Conservation (phyloP, 176 grass and related monocot species). For the Otatea glauca region DNA sequence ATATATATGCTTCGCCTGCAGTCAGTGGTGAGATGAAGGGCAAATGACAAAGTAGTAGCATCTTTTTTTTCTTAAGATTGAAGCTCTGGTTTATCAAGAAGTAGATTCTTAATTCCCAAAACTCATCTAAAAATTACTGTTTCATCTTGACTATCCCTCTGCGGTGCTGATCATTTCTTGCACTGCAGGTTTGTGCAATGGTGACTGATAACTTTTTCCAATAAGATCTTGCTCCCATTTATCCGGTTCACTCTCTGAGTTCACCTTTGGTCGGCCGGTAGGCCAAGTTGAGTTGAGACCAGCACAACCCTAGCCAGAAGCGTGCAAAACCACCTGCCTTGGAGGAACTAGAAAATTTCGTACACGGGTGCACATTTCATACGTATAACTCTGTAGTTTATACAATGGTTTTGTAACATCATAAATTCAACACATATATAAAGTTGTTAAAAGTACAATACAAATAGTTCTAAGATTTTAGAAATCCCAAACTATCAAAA, state of each 20-base stretch:
- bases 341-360: too few relatives aligned
- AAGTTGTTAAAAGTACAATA: too few relatives aligned
- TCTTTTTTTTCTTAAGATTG: background rate
- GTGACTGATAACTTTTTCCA: background rate
- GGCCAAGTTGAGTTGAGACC: slow-evolving; percentile 28
- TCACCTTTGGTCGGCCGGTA: slow-evolving; percentile 48
- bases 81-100: background rate
- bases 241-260: background rate
- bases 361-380: too few relatives aligned
- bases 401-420: too few relatives aligned
- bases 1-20: background rate
- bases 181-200: background rate
- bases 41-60: background rate
- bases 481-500: too few relatives aligned
- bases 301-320: slow-evolving; percentile 17
- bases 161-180: background rate
- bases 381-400: too few relatives aligned
- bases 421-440: too few relatives aligned
- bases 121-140: background rate
- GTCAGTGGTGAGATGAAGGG: background rate
- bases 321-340: background rate
- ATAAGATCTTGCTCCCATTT: background rate
- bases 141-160: background rate
- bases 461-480: too few relatives aligned
- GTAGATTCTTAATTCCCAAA: background rate